Conservation (phyloP, 129 eudicot genomes). For the sunflower (Helianthus annuus) region DNA sequence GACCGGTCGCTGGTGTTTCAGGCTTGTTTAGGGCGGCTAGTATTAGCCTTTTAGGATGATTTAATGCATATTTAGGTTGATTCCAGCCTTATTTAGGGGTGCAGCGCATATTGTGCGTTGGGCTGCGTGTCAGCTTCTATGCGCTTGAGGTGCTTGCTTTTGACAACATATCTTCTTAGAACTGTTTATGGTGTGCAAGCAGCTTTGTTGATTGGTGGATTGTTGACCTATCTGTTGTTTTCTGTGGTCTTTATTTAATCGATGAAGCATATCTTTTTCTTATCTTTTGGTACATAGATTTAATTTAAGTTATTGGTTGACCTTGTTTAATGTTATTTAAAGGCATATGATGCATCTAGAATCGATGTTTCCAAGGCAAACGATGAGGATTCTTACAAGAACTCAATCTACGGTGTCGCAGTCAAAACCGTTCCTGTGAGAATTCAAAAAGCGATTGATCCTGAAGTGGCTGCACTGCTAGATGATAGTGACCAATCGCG, state of each 20-base stretch:
- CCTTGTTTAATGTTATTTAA: background rate
- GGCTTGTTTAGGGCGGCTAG: too few species aligned
- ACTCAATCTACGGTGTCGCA: conserved; percentile 71
- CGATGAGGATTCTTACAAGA: conserved; percentile 56
- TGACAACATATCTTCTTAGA: too few species aligned
- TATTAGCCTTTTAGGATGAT: too few species aligned
- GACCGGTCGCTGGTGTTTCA: too few species aligned
- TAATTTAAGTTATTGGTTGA: background rate
- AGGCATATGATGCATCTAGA: conserved; percentile 96
- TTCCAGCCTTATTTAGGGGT: too few species aligned
- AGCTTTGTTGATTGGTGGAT: background rate
- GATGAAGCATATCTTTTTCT: background rate
- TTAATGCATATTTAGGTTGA: too few species aligned
- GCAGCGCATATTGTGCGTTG: too few species aligned
- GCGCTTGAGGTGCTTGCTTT: too few species aligned
- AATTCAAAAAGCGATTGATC: conserved; percentile 80
- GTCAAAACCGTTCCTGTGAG: conserved; percentile 64
- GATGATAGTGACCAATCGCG: conserved; percentile 73
- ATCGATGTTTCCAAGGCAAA: conserved; percentile 45
- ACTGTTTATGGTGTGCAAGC: background rate
- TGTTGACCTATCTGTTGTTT: background rate
- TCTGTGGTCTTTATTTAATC: background rate
- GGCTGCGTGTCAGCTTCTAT: too few species aligned
- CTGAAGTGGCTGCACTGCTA: conserved; percentile 81
- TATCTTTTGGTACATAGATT: background rate